Base-by-base conservation (phyloP, 2,329 filamentous ascomycete genomes). In the Paraphoma chrysanthemicola region DNA sequence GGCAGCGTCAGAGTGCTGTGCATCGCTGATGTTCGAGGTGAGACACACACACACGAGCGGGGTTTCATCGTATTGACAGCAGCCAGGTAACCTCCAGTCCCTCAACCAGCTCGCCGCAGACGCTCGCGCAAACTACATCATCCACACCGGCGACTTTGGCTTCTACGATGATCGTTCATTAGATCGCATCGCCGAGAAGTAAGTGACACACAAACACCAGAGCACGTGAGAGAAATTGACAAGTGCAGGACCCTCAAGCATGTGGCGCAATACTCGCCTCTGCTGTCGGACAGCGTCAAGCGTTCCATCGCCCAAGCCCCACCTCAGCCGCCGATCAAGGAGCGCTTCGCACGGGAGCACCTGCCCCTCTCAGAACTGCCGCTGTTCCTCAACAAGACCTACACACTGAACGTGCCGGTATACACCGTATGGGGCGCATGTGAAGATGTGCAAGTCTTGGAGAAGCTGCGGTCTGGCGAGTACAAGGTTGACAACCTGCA, bases 351-450 rank as follows among this genome's bases (percentile, higher is more conserved):
- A 9, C 85, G 92, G 18, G 88, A 88, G 71, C 90, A 96, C 62
- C 87, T 97, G 29, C 92, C 93, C 54, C 89, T 99, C 51, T 99
- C 95, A 55, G 93, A 99, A 81, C 88, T 99, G 36, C 87, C 94
- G 23, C 87, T 91, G 70, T 92, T 99, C 68, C 86, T 99, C 64
- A 91, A 88, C 78, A 93, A 93, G 77, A 90, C 90, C 66, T 85
- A 96, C 72, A 96, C 92, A 74, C 88, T 99, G 55, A 93, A 99
- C 60, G 90, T 99, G 55, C 95, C 95, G 0, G 95, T 99, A 54
- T 98, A 97, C 81, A 99, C 95, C 41, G 95, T 99, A 38, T 99
- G 95, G 95, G 95, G 95, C 75, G 95, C 95, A 46, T 99, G 95
- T 74, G 95, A 99, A 80, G 95, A 99, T 84, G 95, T 99, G 17